Percentiles rank a stretch among this genome's conserved stretches.
Conservation (phyloP, 805 yeast genomes). For the Wickerhamomyces chambardii region DNA sequence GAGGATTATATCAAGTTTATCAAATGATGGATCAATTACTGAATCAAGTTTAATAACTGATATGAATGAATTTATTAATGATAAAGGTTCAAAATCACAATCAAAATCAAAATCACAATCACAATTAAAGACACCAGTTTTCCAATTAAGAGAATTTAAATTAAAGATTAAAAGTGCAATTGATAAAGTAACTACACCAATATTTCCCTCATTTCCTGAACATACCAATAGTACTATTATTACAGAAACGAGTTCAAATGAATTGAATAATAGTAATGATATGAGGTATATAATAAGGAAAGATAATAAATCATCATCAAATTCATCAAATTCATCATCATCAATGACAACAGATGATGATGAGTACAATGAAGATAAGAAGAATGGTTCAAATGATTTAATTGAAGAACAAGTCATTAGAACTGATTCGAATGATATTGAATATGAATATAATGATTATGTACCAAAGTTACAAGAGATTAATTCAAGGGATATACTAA, state of each 20-base stretch:
- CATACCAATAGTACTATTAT: neutral
- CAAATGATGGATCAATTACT: conserved; percentile 15
- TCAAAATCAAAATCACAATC: too few species aligned
- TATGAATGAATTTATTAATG: too few species aligned
- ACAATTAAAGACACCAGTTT: conserved; percentile 13
- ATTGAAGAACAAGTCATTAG: conserved; percentile 8
- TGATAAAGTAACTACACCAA: conserved; percentile 7
- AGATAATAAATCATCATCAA: neutral
- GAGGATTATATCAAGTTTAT: conserved; percentile 6
- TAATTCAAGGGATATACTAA: conserved; percentile 1
- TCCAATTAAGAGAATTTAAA: conserved; percentile 15
- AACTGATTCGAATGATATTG: conserved; percentile 2
- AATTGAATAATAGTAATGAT: neutral
- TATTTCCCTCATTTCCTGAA: conserved; percentile 15
- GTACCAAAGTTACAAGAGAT: conserved; percentile 10
- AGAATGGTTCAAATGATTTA: neutral
- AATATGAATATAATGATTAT: neutral
- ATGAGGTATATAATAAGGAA: neutral
- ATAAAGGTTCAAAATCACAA: neutral
- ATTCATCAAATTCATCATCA: neutral
- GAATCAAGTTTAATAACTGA: too few species aligned
- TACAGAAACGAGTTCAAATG: neutral
- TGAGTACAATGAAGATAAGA: too few species aligned
- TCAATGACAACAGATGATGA: neutral
- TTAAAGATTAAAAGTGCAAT: conserved; percentile 6